Evolutionary conservation across 1,139 yeast species (phyloP).

Genomic region (Hemisphaericaspora xylofermentans): DNA sequence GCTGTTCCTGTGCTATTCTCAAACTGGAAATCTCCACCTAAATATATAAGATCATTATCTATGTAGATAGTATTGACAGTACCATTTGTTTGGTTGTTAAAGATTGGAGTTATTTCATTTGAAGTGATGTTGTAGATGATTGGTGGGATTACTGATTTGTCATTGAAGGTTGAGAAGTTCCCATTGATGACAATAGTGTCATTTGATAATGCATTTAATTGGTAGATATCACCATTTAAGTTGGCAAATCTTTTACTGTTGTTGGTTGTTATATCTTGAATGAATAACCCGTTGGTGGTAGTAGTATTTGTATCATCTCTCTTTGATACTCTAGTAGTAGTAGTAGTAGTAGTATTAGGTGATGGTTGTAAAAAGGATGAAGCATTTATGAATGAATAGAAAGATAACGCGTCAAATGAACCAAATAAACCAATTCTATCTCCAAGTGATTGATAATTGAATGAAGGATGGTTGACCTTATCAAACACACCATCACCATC

Average conservation of each 20-base stretch:
- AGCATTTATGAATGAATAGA: slow-evolving; percentile 55
- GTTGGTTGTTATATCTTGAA: slow-evolving; percentile 30
- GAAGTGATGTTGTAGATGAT: slow-evolving; percentile 53
- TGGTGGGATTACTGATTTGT: slow-evolving; percentile 46
- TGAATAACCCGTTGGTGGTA: slow-evolving; percentile 24
- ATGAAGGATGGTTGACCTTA: slow-evolving; percentile 26
- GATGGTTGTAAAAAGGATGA: slow-evolving; percentile 26
- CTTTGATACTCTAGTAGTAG: slow-evolving; percentile 7
- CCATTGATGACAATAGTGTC: slow-evolving; percentile 46
- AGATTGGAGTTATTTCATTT: slow-evolving; percentile 40
- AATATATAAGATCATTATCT: slow-evolving; percentile 54
- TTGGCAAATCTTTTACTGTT: slow-evolving; percentile 30
- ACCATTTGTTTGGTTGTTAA: slow-evolving; percentile 42
- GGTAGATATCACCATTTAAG: slow-evolving; percentile 35
- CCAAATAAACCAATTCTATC: slow-evolving; percentile 63
- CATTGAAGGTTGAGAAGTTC: slow-evolving; percentile 36
- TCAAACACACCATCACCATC: slow-evolving; percentile 11
- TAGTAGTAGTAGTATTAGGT: slow-evolving; percentile 18
- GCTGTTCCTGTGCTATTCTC: slow-evolving; percentile 62
- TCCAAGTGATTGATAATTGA: slow-evolving; percentile 35
- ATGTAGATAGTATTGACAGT: slow-evolving; percentile 49
- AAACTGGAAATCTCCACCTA: slow-evolving; percentile 76
- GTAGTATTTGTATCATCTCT: slow-evolving; percentile 9
- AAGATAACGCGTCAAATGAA: slow-evolving; percentile 58
- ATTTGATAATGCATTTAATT: slow-evolving; percentile 25